Base-by-base conservation (phyloP, 208 protist genomes). In the Leishmania braziliensis region DNA sequence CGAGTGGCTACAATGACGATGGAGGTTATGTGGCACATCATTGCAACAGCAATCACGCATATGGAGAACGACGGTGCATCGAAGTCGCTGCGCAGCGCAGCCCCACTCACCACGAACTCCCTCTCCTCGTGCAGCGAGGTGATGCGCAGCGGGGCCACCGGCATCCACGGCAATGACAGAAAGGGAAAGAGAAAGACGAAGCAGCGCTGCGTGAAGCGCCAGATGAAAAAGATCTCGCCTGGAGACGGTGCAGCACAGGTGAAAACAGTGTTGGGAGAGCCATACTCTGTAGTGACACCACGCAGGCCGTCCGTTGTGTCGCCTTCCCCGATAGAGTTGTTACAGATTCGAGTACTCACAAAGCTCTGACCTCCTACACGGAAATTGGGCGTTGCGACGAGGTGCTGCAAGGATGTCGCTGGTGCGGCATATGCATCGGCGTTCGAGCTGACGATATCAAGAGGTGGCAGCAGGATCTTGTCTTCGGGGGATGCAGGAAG, bases 41-140 rank as follows among this genome's bases (percentile, higher is more conserved):
- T 72, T 46, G 83, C 93, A 8, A 92, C 39, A 3, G 89, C 82
- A 26, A 88, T 86, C 33, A 86, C 56, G 77, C 76, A 91, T 10
- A 97, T 63, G 0, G 88, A 90, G 36, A 77, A 80, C 12, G 83
- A 83, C n/a, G 92, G 91, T 2, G 88, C 80, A 48, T 95, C 86
- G 78, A 95, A 95, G 80, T 86, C 84, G 43, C 84, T 85, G 69
- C 88, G 83, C n/a, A 97, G 87, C 20, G 86, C 85, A 3, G 91
- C 93, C 43, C 93, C 93, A 73, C 92, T 95, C 20, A 95, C 91
- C 23, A 97, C 92, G 75, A 94, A 97, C 84, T 95, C 91, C 18
- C 93, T 84, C 85, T 97, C 91, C 84, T 93, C 89, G 53, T 93
- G 84, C 65, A 97, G 78, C 2, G 89, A 80, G 3, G 79, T 88